Base-by-base conservation (phyloP, 1,284 basidiomycete genomes). In the Macrocybe sp. region DNA sequence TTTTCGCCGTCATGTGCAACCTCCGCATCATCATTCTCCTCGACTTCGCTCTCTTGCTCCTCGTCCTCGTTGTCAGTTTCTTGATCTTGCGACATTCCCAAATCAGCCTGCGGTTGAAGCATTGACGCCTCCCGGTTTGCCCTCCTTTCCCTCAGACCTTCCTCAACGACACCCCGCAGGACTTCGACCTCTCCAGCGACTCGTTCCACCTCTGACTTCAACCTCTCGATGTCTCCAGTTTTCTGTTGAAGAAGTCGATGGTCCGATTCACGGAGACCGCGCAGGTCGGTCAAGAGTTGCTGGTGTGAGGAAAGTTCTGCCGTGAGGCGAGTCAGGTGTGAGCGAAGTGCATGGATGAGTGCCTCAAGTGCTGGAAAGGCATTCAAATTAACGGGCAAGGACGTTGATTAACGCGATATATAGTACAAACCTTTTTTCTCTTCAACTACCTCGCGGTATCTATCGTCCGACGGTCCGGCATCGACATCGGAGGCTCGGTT, bases 111-210 rank as follows among this genome's bases (percentile, higher is more conserved):
- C n/a, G 56, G 52, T 35, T 53, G 50, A n/a, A 55, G 37, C 16
- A 49, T 34, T n/a, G 51, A 47, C 11, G 51, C 49, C 29, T 57
- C 56, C 16, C 56, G 30, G 22, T 22, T 22, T 22, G 22, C 22
- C 22, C 83, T 70, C 22, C 89, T 69, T 55, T 89, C 88, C 46
- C 81, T 77, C 39, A 94, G 69, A 0, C 89, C 89, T 50, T 91
- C 84, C 59, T 92, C 89, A 0, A 93, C 88, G 0, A 93, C 84
- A 0, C 81, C 83, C 12, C 85, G 75, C n/a, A 94, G 70, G 3
- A 88, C 83, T 50, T 87, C 83, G 1, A 93, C 87, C 63, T 95
- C 91, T 2, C 81, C 81, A 0, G 79, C 82, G 3, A 95, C 76
- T 30, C 85, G 69, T 58, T 90, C 88, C 3, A 91, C 85, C 55